Percentiles rank a stretch among this genome's conserved stretches.
phyloP scores from a whole-genome alignment of 805 yeast genomes.

The Lipomyces sp. region DNA sequence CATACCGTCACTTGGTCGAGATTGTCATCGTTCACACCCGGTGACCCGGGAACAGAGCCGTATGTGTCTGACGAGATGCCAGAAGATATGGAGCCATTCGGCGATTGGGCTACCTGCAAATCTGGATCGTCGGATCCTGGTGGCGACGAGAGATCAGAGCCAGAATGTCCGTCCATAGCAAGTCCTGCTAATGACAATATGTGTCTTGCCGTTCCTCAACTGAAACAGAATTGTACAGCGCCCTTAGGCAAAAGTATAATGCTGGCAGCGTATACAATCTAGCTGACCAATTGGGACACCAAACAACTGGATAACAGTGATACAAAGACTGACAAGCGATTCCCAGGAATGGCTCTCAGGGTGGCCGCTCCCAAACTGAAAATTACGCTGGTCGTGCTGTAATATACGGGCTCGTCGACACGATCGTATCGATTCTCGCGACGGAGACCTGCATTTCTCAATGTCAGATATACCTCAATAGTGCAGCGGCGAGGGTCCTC shows the following conservation, averaged over 20 bases:
- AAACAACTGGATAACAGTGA: background rate
- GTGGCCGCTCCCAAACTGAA: background rate
- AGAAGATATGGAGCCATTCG: slow-evolving; percentile 21
- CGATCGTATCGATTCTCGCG: background rate
- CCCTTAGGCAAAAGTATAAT: background rate
- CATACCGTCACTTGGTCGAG: slow-evolving; percentile 43
- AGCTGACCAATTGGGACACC: background rate
- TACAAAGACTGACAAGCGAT: no score
- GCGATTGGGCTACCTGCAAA: slow-evolving; percentile 19
- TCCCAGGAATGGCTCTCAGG: no score
- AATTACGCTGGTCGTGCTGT: slow-evolving; percentile 5
- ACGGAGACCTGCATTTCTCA: background rate
- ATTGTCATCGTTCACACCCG: slow-evolving; percentile 38
- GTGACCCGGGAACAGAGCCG: slow-evolving; percentile 39
- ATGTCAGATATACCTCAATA: no score
- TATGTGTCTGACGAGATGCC: slow-evolving; percentile 32
- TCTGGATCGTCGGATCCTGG: slow-evolving; percentile 18
- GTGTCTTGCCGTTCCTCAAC: background rate
- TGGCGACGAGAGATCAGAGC: slow-evolving; percentile 26
- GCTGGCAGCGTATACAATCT: background rate
- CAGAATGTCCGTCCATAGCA: slow-evolving; percentile 14
- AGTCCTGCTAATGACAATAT: background rate
- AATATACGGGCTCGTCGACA: slow-evolving; percentile 10
- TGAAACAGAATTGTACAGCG: background rate
- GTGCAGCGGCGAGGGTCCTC: background rate